A percentile compares a stretch with the other conserved stretches of the same genome.
Conservation (phyloP, 1,139 yeast species). For the Dujonia santamariae region DNA sequence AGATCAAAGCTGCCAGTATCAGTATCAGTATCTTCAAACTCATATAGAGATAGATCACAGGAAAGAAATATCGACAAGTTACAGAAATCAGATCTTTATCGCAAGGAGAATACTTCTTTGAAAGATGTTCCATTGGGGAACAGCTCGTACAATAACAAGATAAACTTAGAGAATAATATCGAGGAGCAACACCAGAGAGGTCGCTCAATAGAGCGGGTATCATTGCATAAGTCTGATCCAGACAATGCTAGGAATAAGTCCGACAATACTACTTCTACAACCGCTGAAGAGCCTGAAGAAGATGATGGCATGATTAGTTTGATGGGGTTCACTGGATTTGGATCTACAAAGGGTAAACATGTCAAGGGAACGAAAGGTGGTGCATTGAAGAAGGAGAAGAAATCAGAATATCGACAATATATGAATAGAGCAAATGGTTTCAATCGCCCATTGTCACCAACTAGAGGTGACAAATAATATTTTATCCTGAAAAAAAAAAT, state of each 20-base stretch:
- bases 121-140: too few relatives aligned
- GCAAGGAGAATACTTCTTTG: conserved; percentile 12
- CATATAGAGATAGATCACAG: conserved; percentile 15
- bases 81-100: conserved; percentile 16
- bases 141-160: too few relatives aligned
- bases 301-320: conserved; percentile 33
- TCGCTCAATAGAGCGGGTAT: too few relatives aligned
- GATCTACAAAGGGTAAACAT: conserved; percentile 59
- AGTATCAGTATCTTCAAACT: neutral
- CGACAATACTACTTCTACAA: conserved; percentile 16
- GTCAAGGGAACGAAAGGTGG: conserved; percentile 52
- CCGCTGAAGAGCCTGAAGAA: conserved; percentile 11
- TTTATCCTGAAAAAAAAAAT: too few relatives aligned
- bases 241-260: too few relatives aligned
- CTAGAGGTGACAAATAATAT: conserved; percentile 14
- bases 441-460: conserved; percentile 59
- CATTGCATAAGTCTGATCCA: too few relatives aligned
- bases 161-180: too few relatives aligned
- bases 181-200: too few relatives aligned
- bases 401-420: conserved; percentile 58
- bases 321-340: conserved; percentile 68
- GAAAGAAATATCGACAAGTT: conserved; percentile 15
- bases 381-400: conserved; percentile 39
- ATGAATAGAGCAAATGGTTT: conserved; percentile 64
- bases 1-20: conserved; percentile 22